phyloP scores from a whole-genome alignment of 345 rosid species.

The Populus ilicifolia region DNA sequence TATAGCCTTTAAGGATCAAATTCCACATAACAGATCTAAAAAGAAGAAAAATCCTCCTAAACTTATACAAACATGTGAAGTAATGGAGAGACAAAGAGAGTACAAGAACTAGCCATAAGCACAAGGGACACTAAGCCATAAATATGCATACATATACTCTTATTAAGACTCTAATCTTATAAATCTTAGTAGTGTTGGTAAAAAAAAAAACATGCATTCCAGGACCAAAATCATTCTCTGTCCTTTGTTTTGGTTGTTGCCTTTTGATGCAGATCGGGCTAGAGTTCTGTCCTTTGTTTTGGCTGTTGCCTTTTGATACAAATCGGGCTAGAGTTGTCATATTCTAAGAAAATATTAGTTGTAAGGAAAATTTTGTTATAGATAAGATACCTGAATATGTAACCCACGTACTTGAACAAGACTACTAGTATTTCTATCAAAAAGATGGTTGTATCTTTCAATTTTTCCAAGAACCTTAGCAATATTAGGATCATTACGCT shows the following conservation, averaged over 20 bases:
- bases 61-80: background rate
- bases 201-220: background rate
- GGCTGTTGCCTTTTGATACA: background rate
- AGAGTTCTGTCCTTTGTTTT: background rate
- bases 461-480: constrained; percentile 48
- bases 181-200: too few relatives aligned
- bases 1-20: background rate
- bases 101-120: too few relatives aligned
- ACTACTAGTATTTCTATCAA: constrained; percentile 50
- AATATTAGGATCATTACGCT: constrained; percentile 40
- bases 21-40: background rate
- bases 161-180: too few relatives aligned
- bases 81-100: too few relatives aligned
- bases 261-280: background rate
- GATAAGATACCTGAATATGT: background rate
- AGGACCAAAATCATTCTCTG: background rate
- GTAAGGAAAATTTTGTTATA: background rate
- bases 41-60: background rate
- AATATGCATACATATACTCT: too few relatives aligned
- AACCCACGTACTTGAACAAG: constrained; percentile 56
- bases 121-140: too few relatives aligned
- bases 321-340: background rate
- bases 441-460: constrained; percentile 67
- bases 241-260: background rate
- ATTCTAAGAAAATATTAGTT: background rate